Conservation (phyloP, 805 yeast species). For the Ogataea nitratoaversa region DNA sequence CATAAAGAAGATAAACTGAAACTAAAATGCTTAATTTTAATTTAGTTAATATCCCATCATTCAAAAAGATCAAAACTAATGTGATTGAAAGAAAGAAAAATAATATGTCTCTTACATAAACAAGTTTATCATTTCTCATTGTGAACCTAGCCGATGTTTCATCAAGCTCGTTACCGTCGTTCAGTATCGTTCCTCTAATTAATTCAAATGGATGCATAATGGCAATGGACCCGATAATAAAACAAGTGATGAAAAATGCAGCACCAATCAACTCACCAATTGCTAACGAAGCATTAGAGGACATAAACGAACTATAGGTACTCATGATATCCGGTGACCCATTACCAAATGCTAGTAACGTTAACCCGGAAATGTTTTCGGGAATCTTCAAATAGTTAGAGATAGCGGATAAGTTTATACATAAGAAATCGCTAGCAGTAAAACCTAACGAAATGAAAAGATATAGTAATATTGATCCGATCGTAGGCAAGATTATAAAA, state of each 20-base stretch:
- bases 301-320: constrained; percentile 74
- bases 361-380: constrained; percentile 82
- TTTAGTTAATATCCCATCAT: constrained; percentile 48
- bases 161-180: constrained; percentile 5
- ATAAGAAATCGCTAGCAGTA: constrained; percentile 78
- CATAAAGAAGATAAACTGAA: constrained; percentile 55
- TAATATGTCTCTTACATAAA: constrained; percentile 58
- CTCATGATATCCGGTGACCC: constrained; percentile 88
- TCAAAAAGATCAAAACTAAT: constrained; percentile 43
- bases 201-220: constrained; percentile 62
- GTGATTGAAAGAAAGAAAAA: constrained; percentile 54
- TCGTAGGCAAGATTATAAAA: constrained; percentile 20
- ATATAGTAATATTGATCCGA: constrained; percentile 23
- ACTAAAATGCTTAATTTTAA: constrained; percentile 56
- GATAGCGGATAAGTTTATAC: constrained; percentile 75
- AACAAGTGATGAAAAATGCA: constrained; percentile 73
- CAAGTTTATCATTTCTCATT: constrained; percentile 32
- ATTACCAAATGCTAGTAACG: constrained; percentile 86
- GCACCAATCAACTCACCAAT: constrained; percentile 91
- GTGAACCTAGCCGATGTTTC: constrained; percentile 7
- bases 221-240: constrained; percentile 77
- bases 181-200: constrained; percentile 8
- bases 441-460: constrained; percentile 68
- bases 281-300: constrained; percentile 70
- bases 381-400: constrained; percentile 63